Percentiles rank a stretch among this genome's conserved stretches.
Conservation (phyloP, 768 basidiomycete genomes). For the Hemileccinum rubropunctum region DNA sequence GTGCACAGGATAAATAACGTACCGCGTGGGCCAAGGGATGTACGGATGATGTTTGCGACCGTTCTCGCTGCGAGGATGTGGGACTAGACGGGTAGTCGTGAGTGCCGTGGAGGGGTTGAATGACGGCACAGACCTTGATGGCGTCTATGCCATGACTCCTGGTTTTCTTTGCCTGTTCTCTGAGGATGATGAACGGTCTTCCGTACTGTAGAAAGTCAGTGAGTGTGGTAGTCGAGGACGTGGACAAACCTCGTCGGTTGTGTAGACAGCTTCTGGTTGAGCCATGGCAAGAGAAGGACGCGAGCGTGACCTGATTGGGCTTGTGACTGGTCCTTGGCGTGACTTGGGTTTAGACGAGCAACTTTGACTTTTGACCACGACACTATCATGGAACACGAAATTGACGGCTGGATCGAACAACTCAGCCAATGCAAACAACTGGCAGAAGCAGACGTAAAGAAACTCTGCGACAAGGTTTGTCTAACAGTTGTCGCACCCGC, state of each 20-base stretch:
- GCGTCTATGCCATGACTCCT: constrained; percentile 90
- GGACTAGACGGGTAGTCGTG: constrained; percentile 44
- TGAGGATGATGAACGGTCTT: constrained; percentile 94
- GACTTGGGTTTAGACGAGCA: constrained; percentile 17
- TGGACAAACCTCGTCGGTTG: constrained; percentile 76
- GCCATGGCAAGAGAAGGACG: constrained; percentile 19
- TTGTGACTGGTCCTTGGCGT: no score
- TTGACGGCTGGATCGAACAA: constrained; percentile 96
- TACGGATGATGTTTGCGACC: constrained; percentile 92
- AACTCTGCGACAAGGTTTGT: constrained; percentile 94
- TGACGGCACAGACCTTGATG: constrained; percentile 67
- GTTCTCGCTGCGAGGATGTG: constrained; percentile 95
- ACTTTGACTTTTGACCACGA: constrained; percentile 24
- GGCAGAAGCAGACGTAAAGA: constrained; percentile 92
- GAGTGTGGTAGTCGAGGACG: not conserved
- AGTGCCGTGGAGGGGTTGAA: not conserved
- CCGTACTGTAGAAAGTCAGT: constrained; percentile 61
- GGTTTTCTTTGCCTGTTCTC: constrained; percentile 91
- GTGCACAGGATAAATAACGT: constrained; percentile 12
- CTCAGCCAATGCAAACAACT: constrained; percentile 97
- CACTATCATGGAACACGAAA: constrained; percentile 60
- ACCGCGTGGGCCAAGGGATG: constrained; percentile 95
- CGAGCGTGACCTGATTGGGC: constrained; percentile 25
- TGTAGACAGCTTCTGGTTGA: constrained; percentile 70
- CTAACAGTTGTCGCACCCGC: not conserved